Evolutionary conservation across 805 yeast species (phyloP), one percentile per base, ranked within the genome.

Genomic region (Yamadazyma tumulicola): DNA sequence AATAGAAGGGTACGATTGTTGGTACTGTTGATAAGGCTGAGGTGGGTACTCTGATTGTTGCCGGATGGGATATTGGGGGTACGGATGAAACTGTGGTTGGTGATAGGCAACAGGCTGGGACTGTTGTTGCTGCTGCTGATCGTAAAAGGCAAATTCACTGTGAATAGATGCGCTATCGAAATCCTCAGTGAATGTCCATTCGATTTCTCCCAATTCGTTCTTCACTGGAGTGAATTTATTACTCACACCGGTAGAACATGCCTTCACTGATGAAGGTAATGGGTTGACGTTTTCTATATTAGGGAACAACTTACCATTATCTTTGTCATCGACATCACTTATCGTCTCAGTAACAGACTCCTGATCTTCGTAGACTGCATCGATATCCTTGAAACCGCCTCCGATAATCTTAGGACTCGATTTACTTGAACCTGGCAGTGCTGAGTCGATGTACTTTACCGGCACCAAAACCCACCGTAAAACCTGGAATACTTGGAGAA

Each of bases 161-260:
- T 26, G 15, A 26, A 26, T 26, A 19, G 11, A 7, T 18, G 13
- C 16, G 12, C 29, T 26, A 11, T 20, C 31, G 7, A 26, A 19
- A 41, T 66, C 71, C 26, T 74, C 77, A 16, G 72, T 67, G 36
- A 78, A 66, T 11, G 67, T 67, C 76, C 81, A 78, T 37, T 74
- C 79, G 11, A 77, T 65, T 42, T 74, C 77, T 3, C 83, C 85
- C 21, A 67, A 63, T 11, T 52, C 55, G 46, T 74, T 75, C 31
- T 69, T 72, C 42, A 68, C 62, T 4, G 81, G 77, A n/a, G 74
- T 54, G 29, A 75, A 59, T 34, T 73, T 61, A 2, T 79, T 61
- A 23, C 74, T 63, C 32, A 61, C 47, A 12, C 68, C 65, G 8
- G 80, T 75, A 18, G 81, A 72, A 49, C 83, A 77, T 25, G 64